phyloP scores from a whole-genome alignment of 2,329 filamentous ascomycete genomes.

The Aureobasidium sp. region DNA sequence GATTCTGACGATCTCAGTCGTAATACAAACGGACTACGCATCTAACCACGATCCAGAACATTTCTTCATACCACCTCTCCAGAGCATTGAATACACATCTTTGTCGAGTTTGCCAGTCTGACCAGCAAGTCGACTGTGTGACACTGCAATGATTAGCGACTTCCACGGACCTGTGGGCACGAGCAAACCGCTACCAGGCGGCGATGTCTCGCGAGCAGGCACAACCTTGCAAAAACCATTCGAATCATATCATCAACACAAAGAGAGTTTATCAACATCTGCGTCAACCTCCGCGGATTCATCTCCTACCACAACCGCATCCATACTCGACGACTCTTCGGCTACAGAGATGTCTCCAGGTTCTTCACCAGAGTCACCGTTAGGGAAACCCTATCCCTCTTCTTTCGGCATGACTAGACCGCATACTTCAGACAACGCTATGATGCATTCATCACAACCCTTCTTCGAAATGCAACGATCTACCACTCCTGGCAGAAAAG shows the following conservation, averaged over 20 bases:
- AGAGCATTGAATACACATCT: background rate
- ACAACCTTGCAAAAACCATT: background rate
- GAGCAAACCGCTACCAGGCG: conserved; percentile 11
- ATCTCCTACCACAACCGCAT: conserved; percentile 89
- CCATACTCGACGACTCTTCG: conserved; percentile 84
- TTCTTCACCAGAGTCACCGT: conserved; percentile 84
- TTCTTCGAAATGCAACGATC: conserved; percentile 46
- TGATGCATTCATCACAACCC: conserved; percentile 48
- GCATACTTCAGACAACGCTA: conserved; percentile 39
- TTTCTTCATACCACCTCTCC: background rate
- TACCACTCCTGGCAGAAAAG: conserved; percentile 54
- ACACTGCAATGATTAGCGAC: conserved; percentile 5
- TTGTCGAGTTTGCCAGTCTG: background rate
- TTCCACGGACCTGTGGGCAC: conserved; percentile 1
- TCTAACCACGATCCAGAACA: background rate
- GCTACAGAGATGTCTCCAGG: conserved; percentile 85
- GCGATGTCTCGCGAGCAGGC: conserved; percentile 7
- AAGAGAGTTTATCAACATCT: conserved; percentile 71
- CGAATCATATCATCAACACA: conserved; percentile 52
- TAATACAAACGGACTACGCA: background rate
- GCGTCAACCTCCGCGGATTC: conserved; percentile 82
- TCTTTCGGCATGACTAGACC: conserved; percentile 54
- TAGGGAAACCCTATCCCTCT: conserved; percentile 63
- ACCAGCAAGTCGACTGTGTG: background rate
- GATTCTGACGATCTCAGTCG: background rate